A percentile compares a stretch with the other conserved stretches of the same genome.
These are phyloP conservation scores for Striga hermonthica DNA, from an alignment of 305 asterid species.

Conservation along the genomic window DNA sequence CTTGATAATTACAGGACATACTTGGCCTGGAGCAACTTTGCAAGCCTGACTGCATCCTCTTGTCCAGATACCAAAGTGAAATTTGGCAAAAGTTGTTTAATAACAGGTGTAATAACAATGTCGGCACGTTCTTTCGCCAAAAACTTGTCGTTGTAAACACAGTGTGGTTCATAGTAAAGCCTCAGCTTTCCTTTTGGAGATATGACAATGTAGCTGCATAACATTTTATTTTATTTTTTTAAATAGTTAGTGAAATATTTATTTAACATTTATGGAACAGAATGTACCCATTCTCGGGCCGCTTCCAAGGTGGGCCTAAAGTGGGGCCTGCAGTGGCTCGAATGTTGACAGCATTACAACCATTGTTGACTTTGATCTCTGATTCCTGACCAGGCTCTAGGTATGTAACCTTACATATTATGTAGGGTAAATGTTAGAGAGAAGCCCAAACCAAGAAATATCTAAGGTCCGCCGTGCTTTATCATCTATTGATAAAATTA, in stretches of 20 bases:
- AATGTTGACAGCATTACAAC: constrained; percentile 48
- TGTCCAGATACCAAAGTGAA: constrained; percentile 86
- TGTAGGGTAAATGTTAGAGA: neutral
- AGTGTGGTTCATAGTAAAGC: constrained; percentile 87
- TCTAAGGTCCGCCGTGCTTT: too few relatives aligned
- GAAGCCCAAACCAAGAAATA: neutral
- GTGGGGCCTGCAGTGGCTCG: constrained; percentile 88
- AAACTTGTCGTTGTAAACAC: constrained; percentile 56
- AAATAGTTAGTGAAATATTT: constrained; percentile 8
- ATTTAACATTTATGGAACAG: constrained; percentile 1
- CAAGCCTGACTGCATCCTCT: constrained; percentile 84
- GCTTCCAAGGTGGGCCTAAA: constrained; percentile 97
- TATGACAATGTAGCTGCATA: constrained; percentile 67
- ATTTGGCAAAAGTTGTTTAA: constrained; percentile 72
- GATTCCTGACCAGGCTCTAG: constrained; percentile 74
- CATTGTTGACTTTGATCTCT: constrained; percentile 43
- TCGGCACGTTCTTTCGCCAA: constrained; percentile 59
- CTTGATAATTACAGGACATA: constrained; percentile 26
- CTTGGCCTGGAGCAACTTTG: constrained; percentile 70
- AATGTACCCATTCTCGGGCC: constrained; percentile 84
- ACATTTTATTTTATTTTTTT: constrained; percentile 3
- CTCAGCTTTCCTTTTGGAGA: constrained; percentile 51
- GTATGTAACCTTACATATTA: constrained; percentile 54
- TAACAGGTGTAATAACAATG: constrained; percentile 78
- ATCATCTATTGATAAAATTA: too few relatives aligned